Evolutionary conservation across 805 yeast species (phyloP).

Genomic region (Torulaspora quercuum): DNA sequence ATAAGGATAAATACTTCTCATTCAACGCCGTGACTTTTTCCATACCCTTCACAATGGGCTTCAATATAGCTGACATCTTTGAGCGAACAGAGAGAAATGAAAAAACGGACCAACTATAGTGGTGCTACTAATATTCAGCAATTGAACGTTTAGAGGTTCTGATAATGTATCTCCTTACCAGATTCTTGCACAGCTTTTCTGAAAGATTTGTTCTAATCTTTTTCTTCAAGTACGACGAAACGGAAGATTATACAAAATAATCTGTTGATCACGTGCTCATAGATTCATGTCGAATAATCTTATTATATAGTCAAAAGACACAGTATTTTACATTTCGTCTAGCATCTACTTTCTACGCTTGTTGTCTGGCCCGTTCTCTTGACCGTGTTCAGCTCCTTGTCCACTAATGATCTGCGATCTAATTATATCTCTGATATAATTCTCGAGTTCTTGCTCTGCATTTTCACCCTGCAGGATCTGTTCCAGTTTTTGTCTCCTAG

Average conservation of each 20-base stretch:
- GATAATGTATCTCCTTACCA: no score
- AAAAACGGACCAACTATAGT: no score
- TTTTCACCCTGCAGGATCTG: constrained; percentile 73
- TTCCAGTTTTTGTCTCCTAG: constrained; percentile 61
- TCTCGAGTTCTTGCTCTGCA: constrained; percentile 73
- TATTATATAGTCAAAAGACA: neutral
- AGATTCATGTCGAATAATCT: no score
- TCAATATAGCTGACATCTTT: constrained; percentile 18
- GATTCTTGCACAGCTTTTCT: no score
- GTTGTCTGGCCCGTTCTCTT: constrained; percentile 29
- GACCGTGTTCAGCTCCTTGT: constrained; percentile 14
- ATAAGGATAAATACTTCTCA: constrained; percentile 30
- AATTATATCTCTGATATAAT: constrained; percentile 63
- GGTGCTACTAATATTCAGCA: no score
- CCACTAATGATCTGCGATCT: constrained; percentile 46
- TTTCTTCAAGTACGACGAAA: no score
- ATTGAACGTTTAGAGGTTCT: no score
- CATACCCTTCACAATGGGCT: constrained; percentile 16
- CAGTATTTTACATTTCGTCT: neutral
- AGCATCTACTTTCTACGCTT: constrained; percentile 37
- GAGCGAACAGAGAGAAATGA: no score
- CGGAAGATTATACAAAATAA: no score
- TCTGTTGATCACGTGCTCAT: constrained; percentile 3
- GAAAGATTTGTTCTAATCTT: no score
- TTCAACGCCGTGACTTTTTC: constrained; percentile 29